Percentiles rank a stretch among this genome's conserved stretches.
phyloP scores from a whole-genome alignment of 176 grass and related monocot species.

The Lolium multiflorum region DNA sequence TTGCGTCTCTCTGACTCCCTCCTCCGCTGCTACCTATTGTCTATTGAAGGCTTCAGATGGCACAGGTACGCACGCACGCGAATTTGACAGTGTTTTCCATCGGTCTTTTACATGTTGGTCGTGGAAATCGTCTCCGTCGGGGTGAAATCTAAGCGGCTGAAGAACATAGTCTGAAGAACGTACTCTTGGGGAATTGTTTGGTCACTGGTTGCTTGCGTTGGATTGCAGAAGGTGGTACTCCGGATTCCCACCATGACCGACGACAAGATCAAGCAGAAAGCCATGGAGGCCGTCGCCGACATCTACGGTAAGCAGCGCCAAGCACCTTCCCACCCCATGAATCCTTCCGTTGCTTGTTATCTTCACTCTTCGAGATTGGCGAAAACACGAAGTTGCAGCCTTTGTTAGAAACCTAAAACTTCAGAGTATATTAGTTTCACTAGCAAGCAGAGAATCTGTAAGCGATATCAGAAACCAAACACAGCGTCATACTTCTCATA shows the following conservation, averaged over 20 bases:
- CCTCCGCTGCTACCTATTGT: background rate
- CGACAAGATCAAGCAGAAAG: constrained; percentile 83
- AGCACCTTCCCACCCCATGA: background rate
- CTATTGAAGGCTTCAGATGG: constrained; percentile 41
- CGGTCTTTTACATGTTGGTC: too few species aligned
- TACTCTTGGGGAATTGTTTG: background rate
- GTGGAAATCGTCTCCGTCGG: background rate
- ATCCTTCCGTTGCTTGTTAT: background rate
- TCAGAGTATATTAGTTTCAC: background rate
- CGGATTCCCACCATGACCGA: constrained; percentile 78
- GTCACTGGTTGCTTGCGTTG: background rate
- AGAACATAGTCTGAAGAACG: too few species aligned
- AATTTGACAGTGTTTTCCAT: background rate
- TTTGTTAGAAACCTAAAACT: background rate
- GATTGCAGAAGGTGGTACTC: constrained; percentile 73
- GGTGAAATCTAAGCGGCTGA: background rate
- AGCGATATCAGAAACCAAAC: too few species aligned
- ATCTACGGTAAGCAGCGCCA: constrained; percentile 54
- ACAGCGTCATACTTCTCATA: background rate
- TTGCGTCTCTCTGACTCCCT: background rate
- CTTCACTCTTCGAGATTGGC: background rate
- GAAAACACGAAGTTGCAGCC: background rate
- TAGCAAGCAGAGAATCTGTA: too few species aligned
- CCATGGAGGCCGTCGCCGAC: constrained; percentile 82
- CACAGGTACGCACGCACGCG: constrained; percentile 43